A percentile compares a stretch with the other conserved stretches of the same genome.
phyloP scores from a whole-genome alignment of 179 eudicot genomes.

The Corrigiola litoralis region DNA sequence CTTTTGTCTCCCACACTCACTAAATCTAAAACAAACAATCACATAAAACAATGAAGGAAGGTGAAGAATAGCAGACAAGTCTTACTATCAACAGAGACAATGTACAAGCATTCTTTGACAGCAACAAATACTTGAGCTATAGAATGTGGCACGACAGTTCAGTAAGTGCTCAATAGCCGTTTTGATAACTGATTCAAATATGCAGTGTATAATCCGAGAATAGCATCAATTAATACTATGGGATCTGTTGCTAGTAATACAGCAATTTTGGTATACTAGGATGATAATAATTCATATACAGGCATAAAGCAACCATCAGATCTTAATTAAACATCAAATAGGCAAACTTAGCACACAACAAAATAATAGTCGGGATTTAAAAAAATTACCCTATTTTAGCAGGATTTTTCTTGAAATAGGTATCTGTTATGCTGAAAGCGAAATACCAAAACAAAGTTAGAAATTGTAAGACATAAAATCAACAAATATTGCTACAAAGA shows the following conservation, averaged over 20 bases:
- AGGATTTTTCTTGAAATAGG: constrained; percentile 86
- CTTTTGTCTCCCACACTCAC: no score
- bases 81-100: no score
- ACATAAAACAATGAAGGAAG: neutral
- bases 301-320: neutral
- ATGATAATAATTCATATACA: neutral
- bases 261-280: no score
- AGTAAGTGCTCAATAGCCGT: no score
- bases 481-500: neutral
- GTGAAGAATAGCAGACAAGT: neutral
- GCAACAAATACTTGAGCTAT: no score
- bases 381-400: constrained; percentile 62
- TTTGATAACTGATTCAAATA: no score
- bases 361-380: constrained; percentile 5
- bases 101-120: no score
- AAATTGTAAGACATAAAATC: constrained; percentile 8
- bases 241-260: no score
- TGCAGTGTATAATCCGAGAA: no score
- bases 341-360: neutral
- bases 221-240: no score
- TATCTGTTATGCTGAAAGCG: constrained; percentile 74
- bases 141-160: no score
- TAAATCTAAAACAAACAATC: no score
- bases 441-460: constrained; percentile 12
- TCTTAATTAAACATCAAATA: neutral